phyloP scores from a whole-genome alignment of 306 rosid species.

The Senna tora region DNA sequence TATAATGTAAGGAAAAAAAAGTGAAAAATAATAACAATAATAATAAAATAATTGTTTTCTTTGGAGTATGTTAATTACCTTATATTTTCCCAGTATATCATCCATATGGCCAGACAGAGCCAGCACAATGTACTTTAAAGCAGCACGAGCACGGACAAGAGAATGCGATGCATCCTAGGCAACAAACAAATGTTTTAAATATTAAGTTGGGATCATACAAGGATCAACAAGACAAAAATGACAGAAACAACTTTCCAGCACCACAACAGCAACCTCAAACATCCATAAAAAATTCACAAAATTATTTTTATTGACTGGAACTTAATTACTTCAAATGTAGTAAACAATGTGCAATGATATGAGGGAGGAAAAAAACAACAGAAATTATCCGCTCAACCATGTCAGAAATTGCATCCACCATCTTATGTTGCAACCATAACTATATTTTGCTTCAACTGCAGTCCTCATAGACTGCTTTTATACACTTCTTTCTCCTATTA shows the following conservation, averaged over 20 bases:
- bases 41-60: neutral
- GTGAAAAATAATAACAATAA: neutral
- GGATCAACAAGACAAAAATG: slow-evolving; percentile 29
- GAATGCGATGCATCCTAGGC: slow-evolving; percentile 69
- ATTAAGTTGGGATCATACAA: slow-evolving; percentile 8
- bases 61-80: slow-evolving; percentile 52
- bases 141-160: slow-evolving; percentile 72
- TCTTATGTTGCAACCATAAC: neutral
- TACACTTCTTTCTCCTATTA: neutral
- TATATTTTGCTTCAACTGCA: too few relatives aligned
- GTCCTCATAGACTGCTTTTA: neutral
- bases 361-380: neutral
- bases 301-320: neutral
- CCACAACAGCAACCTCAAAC: slow-evolving; percentile 28
- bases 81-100: slow-evolving; percentile 79
- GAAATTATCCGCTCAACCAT: neutral
- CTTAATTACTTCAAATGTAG: neutral
- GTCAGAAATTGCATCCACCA: neutral
- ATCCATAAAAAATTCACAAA: slow-evolving; percentile 17
- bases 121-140: slow-evolving; percentile 82
- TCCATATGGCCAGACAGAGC: slow-evolving; percentile 93
- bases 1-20: neutral
- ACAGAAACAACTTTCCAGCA: slow-evolving; percentile 27
- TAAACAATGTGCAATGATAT: neutral
- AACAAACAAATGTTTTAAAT: slow-evolving; percentile 31